These are phyloP conservation scores for Magnusiomyces magnusii DNA, from an alignment of 1,139 yeast species.

Conservation along the genomic window DNA sequence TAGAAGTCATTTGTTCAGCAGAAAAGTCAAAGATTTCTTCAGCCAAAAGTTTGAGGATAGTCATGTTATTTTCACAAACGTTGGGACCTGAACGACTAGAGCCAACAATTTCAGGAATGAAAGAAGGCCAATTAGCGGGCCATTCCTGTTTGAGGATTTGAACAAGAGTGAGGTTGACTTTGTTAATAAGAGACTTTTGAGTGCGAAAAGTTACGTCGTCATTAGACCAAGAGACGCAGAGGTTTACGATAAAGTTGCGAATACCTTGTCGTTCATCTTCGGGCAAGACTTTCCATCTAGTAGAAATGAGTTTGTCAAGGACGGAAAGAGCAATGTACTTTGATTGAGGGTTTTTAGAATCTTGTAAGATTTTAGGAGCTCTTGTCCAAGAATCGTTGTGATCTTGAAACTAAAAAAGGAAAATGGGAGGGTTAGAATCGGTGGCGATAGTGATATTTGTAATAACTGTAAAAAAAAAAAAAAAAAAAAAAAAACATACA, in stretches of 20 bases:
- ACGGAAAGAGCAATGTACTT: slow-evolving; percentile 89
- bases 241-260: slow-evolving; percentile 83
- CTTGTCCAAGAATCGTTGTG: slow-evolving; percentile 95
- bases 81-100: slow-evolving; percentile 81
- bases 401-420: slow-evolving; percentile 55
- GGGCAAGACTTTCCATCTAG: slow-evolving; percentile 91
- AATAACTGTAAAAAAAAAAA: neutral
- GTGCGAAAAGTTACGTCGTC: slow-evolving; percentile 67
- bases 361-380: slow-evolving; percentile 82
- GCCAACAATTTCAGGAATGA: slow-evolving; percentile 84
- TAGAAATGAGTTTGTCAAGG: slow-evolving; percentile 79
- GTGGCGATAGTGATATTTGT: neutral
- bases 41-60: slow-evolving; percentile 74
- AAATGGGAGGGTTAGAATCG: neutral
- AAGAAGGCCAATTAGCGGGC: slow-evolving; percentile 99
- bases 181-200: slow-evolving; percentile 80
- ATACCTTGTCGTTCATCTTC: slow-evolving; percentile 75
- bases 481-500: slow-evolving; percentile 19
- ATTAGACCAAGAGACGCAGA: slow-evolving; percentile 89
- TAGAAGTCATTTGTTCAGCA: slow-evolving; percentile 94
- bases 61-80: slow-evolving; percentile 97
- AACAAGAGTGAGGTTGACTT: slow-evolving; percentile 88
- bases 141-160: slow-evolving; percentile 95
- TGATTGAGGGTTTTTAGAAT: slow-evolving; percentile 71
- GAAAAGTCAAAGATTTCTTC: slow-evolving; percentile 96